Percentiles rank a stretch among this genome's conserved stretches.
Evolutionary conservation across 2,329 filamentous ascomycete genomes (phyloP).

Genomic region (Trematosphaeria pertusa): DNA sequence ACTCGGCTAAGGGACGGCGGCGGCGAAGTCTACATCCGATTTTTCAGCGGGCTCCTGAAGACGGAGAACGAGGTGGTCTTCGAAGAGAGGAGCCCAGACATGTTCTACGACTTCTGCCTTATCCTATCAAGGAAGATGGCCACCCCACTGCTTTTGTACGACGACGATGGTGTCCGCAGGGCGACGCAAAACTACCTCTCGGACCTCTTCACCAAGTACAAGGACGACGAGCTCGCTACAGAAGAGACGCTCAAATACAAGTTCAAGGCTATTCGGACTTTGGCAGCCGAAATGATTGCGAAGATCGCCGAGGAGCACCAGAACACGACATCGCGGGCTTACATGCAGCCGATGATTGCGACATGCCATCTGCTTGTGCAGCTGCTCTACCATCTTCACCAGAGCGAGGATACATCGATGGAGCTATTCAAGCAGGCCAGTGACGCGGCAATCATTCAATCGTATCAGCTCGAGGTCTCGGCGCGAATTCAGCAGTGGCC

Average conservation of each 20-base stretch:
- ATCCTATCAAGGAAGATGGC: slow-evolving; percentile 23
- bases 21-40: slow-evolving; percentile 33
- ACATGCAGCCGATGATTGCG: slow-evolving; percentile 33
- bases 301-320: slow-evolving; percentile 35
- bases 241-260: slow-evolving; percentile 24
- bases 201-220: slow-evolving; percentile 27
- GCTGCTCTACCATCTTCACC: slow-evolving; percentile 25
- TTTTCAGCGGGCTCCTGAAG: slow-evolving; percentile 33
- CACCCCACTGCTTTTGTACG: slow-evolving; percentile 34
- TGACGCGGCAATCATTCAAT: slow-evolving; percentile 32
- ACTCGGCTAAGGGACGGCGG: slow-evolving; percentile 25
- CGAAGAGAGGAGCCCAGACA: slow-evolving; percentile 22
- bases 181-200: slow-evolving; percentile 26
- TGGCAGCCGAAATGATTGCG: slow-evolving; percentile 25
- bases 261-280: slow-evolving; percentile 26
- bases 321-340: slow-evolving; percentile 26
- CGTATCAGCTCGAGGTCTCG: slow-evolving; percentile 32
- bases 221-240: slow-evolving; percentile 20
- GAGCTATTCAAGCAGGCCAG: slow-evolving; percentile 25
- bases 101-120: slow-evolving; percentile 33
- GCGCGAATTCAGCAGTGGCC: slow-evolving; percentile 31
- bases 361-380: slow-evolving; percentile 27
- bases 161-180: slow-evolving; percentile 37
- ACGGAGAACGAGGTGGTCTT: slow-evolving; percentile 31
- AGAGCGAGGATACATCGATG: slow-evolving; percentile 28